A percentile compares a stretch with the other conserved stretches of the same genome.
These are phyloP conservation scores for Microstegium vimineum DNA, from an alignment of 176 grass and related monocot genomes.

Conservation along the genomic window DNA sequence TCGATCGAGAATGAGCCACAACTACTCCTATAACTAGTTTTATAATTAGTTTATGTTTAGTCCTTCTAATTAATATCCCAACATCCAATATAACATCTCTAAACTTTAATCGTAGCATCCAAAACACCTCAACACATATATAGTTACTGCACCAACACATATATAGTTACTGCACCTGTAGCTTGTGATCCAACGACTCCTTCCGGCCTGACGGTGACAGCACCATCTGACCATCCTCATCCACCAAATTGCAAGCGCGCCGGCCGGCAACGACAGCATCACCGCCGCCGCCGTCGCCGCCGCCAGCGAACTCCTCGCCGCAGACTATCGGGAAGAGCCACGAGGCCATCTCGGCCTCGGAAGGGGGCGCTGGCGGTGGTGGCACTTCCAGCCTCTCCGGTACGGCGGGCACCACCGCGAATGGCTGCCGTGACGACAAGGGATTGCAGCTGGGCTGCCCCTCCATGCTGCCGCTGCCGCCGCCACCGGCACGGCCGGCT, in stretches of 20 bases:
- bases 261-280: neutral
- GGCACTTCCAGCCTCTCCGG: neutral
- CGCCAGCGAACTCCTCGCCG: neutral
- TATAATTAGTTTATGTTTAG: no score
- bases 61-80: no score
- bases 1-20: no score
- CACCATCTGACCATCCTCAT: neutral
- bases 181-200: neutral
- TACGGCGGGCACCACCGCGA: neutral
- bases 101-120: no score
- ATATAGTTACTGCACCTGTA: no score
- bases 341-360: conserved; percentile 23
- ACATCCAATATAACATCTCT: no score
- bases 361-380: neutral
- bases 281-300: neutral
- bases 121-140: no score
- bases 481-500: accelerated
- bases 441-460: neutral
- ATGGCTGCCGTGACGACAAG: neutral
- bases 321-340: conserved; percentile 28
- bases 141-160: no score
- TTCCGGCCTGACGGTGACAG: neutral
- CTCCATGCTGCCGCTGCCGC: neutral
- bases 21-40: no score
- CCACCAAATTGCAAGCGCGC: neutral